Evolutionary conservation across 441 rosid species (phyloP).

Genomic region (Rhodomyrtus psidioides): DNA sequence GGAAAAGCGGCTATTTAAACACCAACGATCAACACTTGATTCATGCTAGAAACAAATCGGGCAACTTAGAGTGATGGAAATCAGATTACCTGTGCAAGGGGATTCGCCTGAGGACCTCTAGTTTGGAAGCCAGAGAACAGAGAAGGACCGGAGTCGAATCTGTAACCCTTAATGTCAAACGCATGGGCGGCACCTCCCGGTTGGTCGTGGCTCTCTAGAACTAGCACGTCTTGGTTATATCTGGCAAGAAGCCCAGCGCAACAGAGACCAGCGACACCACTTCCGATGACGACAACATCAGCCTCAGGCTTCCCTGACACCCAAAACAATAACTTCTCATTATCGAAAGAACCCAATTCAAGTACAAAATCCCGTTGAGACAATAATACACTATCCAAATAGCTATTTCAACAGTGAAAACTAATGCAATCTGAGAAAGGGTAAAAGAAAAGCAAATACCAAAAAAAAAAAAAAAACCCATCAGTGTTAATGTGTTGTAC

Average conservation of each 20-base stretch:
- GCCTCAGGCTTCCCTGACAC: slow-evolving; percentile 69
- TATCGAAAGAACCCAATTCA: neutral
- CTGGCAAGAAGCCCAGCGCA: slow-evolving; percentile 85
- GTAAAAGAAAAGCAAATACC: neutral
- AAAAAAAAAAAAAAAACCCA: no score
- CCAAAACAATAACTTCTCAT: neutral
- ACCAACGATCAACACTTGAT: neutral
- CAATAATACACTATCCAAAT: neutral
- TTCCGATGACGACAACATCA: slow-evolving; percentile 80
- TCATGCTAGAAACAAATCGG: neutral
- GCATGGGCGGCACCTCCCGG: slow-evolving; percentile 92
- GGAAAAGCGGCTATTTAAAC: neutral
- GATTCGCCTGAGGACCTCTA: slow-evolving; percentile 84
- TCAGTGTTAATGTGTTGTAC: neutral
- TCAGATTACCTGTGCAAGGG: slow-evolving; percentile 75
- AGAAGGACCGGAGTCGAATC: slow-evolving; percentile 91
- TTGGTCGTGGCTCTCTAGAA: slow-evolving; percentile 78
- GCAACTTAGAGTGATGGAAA: neutral
- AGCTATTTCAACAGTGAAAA: neutral
- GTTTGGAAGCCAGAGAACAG: slow-evolving; percentile 88
- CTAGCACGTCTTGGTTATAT: slow-evolving; percentile 69
- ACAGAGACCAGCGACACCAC: slow-evolving; percentile 83
- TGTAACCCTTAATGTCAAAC: slow-evolving; percentile 67
- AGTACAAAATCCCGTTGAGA: neutral
- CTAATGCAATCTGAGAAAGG: neutral